phyloP scores from a whole-genome alignment of 306 rosid genomes.

The Notholithocarpus densiflorus region DNA sequence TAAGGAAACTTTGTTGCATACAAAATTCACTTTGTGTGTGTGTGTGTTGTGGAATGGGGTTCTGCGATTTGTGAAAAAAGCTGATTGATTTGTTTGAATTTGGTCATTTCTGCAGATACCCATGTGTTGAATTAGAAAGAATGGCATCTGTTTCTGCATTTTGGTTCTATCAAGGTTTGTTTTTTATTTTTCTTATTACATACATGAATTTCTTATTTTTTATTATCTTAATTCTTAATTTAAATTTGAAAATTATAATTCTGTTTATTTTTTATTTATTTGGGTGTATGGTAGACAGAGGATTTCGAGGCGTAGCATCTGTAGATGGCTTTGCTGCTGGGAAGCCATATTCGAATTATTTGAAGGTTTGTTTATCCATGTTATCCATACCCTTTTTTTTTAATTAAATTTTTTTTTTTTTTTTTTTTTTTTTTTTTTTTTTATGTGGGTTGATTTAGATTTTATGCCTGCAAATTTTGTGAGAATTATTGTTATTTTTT shows the following conservation, averaged over 20 bases:
- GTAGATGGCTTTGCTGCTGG: slow-evolving; percentile 34
- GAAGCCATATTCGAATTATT: slow-evolving; percentile 51
- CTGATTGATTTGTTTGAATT: not conserved
- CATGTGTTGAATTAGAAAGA: slow-evolving; percentile 6
- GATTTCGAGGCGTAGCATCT: slow-evolving; percentile 36
- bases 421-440: no score
- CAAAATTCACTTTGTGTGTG: not conserved
- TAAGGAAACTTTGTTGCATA: not conserved
- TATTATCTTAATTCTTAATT: not conserved
- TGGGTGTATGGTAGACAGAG: slow-evolving; percentile 38
- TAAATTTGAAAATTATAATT: not conserved
- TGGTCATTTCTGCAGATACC: not conserved
- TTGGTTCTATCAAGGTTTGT: slow-evolving; percentile 39
- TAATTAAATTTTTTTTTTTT: no score
- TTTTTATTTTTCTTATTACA: not conserved
- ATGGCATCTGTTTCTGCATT: slow-evolving; percentile 45
- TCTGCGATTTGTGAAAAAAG: no score
- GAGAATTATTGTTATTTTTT: no score
- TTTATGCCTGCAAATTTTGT: not conserved
- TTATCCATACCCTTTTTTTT: no score
- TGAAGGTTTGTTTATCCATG: slow-evolving; percentile 38
- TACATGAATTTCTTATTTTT: not conserved
- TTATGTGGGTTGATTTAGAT: not conserved
- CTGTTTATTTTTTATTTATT: not conserved
- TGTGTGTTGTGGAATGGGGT: not conserved